Evolutionary conservation across 176 grass and related monocot species (phyloP).

Genomic region (Carex pumila): DNA sequence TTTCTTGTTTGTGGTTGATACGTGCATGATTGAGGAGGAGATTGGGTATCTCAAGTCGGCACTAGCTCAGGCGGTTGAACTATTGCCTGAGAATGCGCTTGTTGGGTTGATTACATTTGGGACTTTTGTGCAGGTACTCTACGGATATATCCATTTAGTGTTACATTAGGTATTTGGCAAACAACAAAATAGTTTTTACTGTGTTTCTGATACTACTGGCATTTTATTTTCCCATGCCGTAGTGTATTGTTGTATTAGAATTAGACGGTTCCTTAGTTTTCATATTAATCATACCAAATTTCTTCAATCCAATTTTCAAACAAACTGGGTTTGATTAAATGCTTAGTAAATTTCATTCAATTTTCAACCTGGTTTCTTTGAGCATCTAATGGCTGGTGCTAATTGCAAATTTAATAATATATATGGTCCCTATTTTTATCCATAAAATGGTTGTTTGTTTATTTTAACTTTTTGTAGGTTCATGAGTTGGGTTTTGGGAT

Average conservation of each 20-base stretch:
- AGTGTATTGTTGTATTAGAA: not conserved
- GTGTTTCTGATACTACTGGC: not conserved
- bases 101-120: conserved; percentile 95
- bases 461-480: conserved; percentile 40
- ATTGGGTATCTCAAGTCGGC: conserved; percentile 78
- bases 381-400: not conserved
- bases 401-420: not conserved
- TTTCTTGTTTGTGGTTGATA: conserved; percentile 93
- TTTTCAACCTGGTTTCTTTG: not conserved
- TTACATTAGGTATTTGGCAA: not conserved
- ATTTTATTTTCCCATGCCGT: not conserved
- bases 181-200: not conserved
- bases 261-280: not conserved
- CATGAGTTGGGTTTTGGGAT: conserved; percentile 89
- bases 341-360: not conserved
- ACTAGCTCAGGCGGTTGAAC: conserved; percentile 77
- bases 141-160: not conserved
- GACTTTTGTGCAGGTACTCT: conserved; percentile 72
- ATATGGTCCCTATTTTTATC: not conserved
- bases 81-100: conserved; percentile 84
- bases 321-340: not conserved
- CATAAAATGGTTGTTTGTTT: not conserved
- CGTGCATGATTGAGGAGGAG: conserved; percentile 95
- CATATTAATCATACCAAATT: not conserved
- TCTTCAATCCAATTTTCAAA: not conserved